These are phyloP conservation scores for Croton laevigatus DNA, from an alignment of 441 rosid species.

Conservation along the genomic window DNA sequence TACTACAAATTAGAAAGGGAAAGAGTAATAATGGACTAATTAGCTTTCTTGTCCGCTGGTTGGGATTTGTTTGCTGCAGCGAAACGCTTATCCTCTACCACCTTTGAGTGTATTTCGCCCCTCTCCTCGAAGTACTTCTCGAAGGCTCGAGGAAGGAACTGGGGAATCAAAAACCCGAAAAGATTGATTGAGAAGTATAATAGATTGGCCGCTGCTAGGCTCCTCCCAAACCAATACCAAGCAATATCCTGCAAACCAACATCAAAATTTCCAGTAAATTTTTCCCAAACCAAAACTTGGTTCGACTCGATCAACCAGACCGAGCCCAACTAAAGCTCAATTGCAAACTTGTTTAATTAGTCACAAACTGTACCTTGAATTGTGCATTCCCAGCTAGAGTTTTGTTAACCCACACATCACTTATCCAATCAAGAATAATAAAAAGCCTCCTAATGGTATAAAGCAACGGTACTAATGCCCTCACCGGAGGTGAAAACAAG, in stretches of 20 bases:
- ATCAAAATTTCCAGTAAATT: background rate
- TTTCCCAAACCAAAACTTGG: no score
- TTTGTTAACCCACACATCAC: constrained; percentile 70
- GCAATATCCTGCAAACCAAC: constrained; percentile 42
- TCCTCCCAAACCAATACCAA: constrained; percentile 87
- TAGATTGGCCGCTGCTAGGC: constrained; percentile 51
- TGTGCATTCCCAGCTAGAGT: constrained; percentile 48
- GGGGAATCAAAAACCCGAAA: constrained; percentile 69
- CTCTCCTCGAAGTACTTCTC: constrained; percentile 60
- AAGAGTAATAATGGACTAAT: constrained; percentile 23
- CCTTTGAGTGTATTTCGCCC: constrained; percentile 50
- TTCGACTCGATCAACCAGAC: no score
- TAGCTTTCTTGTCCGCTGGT: constrained; percentile 48
- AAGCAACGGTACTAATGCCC: constrained; percentile 75
- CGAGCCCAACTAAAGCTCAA: background rate
- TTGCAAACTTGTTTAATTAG: background rate
- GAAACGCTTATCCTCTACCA: constrained; percentile 51
- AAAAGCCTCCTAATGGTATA: constrained; percentile 76
- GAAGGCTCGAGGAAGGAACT: constrained; percentile 76
- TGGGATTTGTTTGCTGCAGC: constrained; percentile 33
- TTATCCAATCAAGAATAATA: constrained; percentile 64
- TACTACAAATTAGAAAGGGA: background rate
- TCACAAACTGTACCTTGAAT: constrained; percentile 39
- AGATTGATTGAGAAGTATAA: constrained; percentile 66
- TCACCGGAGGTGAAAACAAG: constrained; percentile 74